These are phyloP conservation scores for Vigna mungo DNA, from an alignment of 306 rosid species.

Conservation along the genomic window DNA sequence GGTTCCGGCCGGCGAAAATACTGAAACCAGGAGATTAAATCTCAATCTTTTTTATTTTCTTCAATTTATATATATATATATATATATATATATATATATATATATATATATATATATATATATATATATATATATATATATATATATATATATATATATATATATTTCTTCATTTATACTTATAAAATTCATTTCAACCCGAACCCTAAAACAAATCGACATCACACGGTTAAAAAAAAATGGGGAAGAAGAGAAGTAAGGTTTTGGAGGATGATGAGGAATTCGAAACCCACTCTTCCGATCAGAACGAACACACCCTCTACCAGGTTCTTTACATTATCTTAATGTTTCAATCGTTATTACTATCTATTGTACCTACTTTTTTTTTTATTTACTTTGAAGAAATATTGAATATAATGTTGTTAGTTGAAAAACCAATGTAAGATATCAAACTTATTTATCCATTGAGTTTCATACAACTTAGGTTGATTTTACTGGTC, in stretches of 20 bases:
- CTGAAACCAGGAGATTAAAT: not conserved
- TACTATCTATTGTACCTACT: not conserved
- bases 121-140: too few relatives aligned
- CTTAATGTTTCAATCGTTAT: slow-evolving; percentile 3
- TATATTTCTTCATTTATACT: not conserved
- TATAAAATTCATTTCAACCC: not conserved
- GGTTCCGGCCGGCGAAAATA: not conserved
- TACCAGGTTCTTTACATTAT: slow-evolving; percentile 55
- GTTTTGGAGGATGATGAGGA: slow-evolving; percentile 62
- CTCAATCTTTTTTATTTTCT: not conserved
- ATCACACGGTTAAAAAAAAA: slow-evolving; percentile 7
- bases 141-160: too few relatives aligned
- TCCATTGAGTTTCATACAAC: not conserved
- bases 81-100: not conserved
- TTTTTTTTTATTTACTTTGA: not conserved
- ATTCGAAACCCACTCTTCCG: slow-evolving; percentile 27
- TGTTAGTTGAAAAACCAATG: not conserved
- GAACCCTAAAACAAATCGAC: not conserved
- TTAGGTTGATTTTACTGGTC: not conserved
- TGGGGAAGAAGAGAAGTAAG: slow-evolving; percentile 75
- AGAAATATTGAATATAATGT: not conserved
- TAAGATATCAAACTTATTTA: not conserved
- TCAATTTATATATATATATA: not conserved
- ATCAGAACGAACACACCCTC: slow-evolving; percentile 53
- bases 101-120: not conserved